Base-by-base conservation (phyloP, 495 filamentous ascomycete genomes). In the Neurospora intermedia region DNA sequence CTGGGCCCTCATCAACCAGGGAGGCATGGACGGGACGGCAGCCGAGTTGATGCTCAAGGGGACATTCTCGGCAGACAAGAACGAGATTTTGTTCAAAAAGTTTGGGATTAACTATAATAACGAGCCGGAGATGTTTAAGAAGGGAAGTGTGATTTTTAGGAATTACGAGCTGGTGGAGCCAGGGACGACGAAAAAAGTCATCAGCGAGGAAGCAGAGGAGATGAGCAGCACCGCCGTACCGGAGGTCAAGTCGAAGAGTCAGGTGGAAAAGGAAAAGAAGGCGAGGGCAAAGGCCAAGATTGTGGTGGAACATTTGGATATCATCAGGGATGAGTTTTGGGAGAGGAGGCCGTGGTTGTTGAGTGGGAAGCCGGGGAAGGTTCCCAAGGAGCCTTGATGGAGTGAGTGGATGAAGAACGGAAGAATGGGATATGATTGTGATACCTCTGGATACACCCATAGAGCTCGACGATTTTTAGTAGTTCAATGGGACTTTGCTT, bases 31-130 rank as follows among this genome's bases (percentile, higher is more conserved):
- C 69, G 85, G 87, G 10, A 90, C 87, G 23, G 89, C 93, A 76
- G 96, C 96, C 0, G 96, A 97, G 79, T 86, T 90, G 76, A 87
- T 87, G 70, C 85, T 98, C 39, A 89, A 91, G 78, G 94, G 94
- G 3, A 96, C 95, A 0, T 80, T 93, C 1, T 87, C 95, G 0
- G 84, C 88, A 4, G 93, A 97, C 76, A 99, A 99, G 84, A 96
- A 99, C 73, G 96, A 99, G 82, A 94, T 99, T 41, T 86, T 99
- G 4, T 99, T 96, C 80, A 92, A 91, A 11, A 87, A 87, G 42
- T 98, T 97, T 80, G 87, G 88, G 3, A 95, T 98, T 76, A 99
- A 99, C 78, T 99, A 99, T 83, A 98, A 98, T 82, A 94, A 97
- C 76, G 96, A 98, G 80, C 88, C 88, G 0, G 94, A 96, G 69